Conservation (phyloP, 2,329 filamentous ascomycete species). For the Epicoccum sorghinum region DNA sequence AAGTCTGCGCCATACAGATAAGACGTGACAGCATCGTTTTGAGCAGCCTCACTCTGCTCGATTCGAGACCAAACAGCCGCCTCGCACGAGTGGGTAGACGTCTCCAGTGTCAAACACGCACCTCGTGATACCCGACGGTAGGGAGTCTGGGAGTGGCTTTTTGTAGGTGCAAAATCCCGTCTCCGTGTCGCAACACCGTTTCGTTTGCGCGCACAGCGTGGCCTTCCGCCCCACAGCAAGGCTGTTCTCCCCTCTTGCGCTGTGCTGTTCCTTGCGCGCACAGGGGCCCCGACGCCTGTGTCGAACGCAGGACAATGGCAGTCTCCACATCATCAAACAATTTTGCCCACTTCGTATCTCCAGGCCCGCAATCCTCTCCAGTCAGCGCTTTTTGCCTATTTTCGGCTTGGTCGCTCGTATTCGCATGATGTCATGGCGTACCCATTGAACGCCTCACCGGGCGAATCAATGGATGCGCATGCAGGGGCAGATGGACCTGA, state of each 20-base stretch:
- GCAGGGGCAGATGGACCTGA: conserved; percentile 1
- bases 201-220: background rate
- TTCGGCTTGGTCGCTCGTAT: background rate
- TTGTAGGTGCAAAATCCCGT: background rate
- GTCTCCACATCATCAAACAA: conserved; percentile 2
- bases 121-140: background rate
- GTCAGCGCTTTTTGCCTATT: conserved; percentile 2
- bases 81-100: background rate
- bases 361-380: conserved; percentile 5
- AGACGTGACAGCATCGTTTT: no score
- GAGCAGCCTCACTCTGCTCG: no score
- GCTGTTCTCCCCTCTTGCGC: background rate
- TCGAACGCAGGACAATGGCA: background rate
- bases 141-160: background rate
- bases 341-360: background rate
- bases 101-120: background rate
- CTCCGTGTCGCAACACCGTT: conserved; percentile 4
- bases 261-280: background rate
- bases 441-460: background rate
- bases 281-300: background rate
- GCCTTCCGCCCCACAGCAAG: background rate
- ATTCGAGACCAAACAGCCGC: no score
- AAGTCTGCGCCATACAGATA: no score
- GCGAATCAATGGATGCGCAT: background rate
- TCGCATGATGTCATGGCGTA: background rate